Conservation (phyloP, 2,329 filamentous ascomycete species). For the Colletotrichum abscissum region DNA sequence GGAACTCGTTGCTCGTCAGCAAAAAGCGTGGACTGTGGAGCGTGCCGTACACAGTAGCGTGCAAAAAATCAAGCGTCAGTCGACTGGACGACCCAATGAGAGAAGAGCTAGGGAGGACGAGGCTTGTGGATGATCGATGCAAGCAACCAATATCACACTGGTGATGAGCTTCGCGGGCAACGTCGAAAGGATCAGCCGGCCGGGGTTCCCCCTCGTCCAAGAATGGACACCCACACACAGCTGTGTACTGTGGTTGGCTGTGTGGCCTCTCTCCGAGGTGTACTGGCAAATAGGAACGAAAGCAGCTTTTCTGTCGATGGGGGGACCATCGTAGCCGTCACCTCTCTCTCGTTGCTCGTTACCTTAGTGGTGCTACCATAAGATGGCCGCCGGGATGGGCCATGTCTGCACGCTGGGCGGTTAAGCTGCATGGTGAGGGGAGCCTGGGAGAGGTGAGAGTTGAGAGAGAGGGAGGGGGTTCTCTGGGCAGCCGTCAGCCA, state of each 20-base stretch:
- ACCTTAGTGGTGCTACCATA: constrained; percentile 27
- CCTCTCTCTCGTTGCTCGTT: constrained; percentile 21
- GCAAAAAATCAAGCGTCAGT: constrained; percentile 29
- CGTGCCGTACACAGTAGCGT: constrained; percentile 18
- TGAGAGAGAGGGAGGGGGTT: constrained; percentile 14
- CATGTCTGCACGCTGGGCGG: constrained; percentile 34
- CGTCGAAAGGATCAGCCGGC: constrained; percentile 28
- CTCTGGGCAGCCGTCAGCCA: constrained; percentile 14
- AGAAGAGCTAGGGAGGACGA: constrained; percentile 1
- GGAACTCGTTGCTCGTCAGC: constrained; percentile 11
- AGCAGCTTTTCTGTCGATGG: not conserved
- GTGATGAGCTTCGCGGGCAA: constrained; percentile 28
- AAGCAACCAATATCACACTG: constrained; percentile 36
- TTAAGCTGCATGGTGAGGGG: constrained; percentile 34
- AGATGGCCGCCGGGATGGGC: constrained; percentile 32
- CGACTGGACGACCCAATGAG: constrained; percentile 31
- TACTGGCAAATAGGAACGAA: constrained; percentile 28
- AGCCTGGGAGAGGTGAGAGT: too few species aligned
- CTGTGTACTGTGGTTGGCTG: not conserved
- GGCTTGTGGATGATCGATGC: constrained; percentile 35
- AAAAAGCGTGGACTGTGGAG: not conserved
- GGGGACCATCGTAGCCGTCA: constrained; percentile 3
- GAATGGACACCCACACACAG: not conserved
- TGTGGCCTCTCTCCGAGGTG: constrained; percentile 2
- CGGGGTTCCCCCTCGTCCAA: constrained; percentile 24